These are phyloP conservation scores for Castanea sativa DNA, from an alignment of 306 rosid genomes.

Conservation along the genomic window DNA sequence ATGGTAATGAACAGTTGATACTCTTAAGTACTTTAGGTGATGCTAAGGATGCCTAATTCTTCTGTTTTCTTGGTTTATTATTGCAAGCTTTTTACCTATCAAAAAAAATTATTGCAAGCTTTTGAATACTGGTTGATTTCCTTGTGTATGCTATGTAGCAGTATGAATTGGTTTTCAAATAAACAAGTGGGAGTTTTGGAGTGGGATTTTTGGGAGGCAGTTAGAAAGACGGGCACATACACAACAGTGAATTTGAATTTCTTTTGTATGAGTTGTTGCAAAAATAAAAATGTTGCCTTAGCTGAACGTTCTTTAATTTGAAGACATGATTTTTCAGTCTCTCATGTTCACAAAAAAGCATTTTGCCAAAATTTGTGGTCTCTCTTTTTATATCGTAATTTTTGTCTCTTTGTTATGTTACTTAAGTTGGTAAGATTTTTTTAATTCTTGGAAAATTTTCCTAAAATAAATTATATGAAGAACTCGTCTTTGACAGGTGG, in stretches of 20 bases:
- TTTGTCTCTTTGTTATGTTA: background rate
- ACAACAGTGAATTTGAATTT: no score
- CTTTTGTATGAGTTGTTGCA: no score
- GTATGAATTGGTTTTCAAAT: background rate
- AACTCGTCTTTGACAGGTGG: conserved; percentile 57
- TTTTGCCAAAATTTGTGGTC: background rate
- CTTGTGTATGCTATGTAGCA: background rate
- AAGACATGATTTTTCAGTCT: background rate
- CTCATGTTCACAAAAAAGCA: background rate
- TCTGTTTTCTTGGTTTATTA: background rate
- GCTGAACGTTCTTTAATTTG: no score
- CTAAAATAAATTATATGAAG: conserved; percentile 5
- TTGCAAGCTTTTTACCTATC: background rate
- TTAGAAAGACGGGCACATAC: no score
- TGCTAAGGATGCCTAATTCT: background rate
- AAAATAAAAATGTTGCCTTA: no score
- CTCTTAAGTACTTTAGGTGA: background rate
- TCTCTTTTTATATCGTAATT: background rate
- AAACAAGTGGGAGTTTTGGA: background rate
- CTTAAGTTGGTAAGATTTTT: background rate
- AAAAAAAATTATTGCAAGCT: background rate
- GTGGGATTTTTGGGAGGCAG: no score
- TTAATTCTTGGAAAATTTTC: background rate
- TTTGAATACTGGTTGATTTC: background rate
- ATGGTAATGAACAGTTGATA: background rate